phyloP scores from a whole-genome alignment of 2,329 filamentous ascomycete genomes.

The Fusarium kyushuense region DNA sequence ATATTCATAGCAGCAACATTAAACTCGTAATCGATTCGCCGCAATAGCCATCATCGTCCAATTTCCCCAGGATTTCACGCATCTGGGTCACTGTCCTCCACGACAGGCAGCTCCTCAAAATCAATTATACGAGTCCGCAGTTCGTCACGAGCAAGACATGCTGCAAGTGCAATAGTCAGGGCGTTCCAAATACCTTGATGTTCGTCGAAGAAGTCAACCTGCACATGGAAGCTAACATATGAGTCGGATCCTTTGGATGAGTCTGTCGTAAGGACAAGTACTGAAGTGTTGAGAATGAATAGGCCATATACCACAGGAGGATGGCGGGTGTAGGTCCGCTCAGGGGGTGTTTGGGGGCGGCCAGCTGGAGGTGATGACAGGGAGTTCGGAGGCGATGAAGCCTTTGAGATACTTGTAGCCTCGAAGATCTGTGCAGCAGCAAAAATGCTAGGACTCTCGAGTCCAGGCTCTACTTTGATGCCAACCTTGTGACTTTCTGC shows the following conservation, averaged over 20 bases:
- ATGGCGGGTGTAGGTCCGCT: constrained; percentile 44
- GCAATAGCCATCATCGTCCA: neutral
- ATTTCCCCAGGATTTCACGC: constrained; percentile 42
- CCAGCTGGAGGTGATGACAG: neutral
- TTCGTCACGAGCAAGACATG: constrained; percentile 57
- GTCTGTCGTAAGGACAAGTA: constrained; percentile 57
- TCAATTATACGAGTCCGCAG: constrained; percentile 52
- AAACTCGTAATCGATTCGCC: neutral
- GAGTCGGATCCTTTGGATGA: constrained; percentile 52
- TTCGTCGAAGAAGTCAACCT: constrained; percentile 55
- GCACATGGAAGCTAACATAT: constrained; percentile 59
- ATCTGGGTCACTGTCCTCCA: constrained; percentile 56
- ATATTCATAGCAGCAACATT: neutral
- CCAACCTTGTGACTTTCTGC: constrained; percentile 3
- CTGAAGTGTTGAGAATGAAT: constrained; percentile 56
- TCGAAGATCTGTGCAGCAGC: neutral
- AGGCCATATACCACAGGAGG: constrained; percentile 60
- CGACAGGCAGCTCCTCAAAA: constrained; percentile 50
- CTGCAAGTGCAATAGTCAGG: constrained; percentile 56
- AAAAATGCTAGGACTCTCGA: constrained; percentile 20
- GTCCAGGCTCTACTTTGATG: constrained; percentile 27
- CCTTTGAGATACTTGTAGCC: neutral
- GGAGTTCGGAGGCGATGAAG: constrained; percentile 2
- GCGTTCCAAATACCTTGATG: constrained; percentile 61
- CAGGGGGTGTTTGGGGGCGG: constrained; percentile 21